Conservation (phyloP, 768 basidiomycete species). For the Leccinum olivaceopallidum region DNA sequence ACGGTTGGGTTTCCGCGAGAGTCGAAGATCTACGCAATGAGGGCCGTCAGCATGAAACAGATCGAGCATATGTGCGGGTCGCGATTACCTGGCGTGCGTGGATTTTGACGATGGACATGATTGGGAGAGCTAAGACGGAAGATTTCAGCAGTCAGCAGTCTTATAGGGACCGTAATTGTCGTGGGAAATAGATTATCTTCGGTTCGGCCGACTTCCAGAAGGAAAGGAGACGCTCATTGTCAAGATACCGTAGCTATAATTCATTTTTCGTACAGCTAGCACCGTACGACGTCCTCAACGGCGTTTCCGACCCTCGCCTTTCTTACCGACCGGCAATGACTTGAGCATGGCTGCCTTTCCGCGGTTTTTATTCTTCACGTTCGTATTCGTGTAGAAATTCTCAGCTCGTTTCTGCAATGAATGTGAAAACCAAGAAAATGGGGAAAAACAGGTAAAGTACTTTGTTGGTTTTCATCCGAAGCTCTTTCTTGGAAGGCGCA, state of each 20-base stretch:
- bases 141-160: conserved; percentile 11
- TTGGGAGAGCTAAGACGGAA: conserved; percentile 33
- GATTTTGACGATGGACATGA: conserved; percentile 92
- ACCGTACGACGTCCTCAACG: conserved; percentile 21
- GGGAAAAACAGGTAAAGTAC: conserved; percentile 35
- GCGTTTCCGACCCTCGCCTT: conserved; percentile 41
- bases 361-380: conserved; percentile 88
- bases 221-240: background rate
- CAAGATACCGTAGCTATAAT: conserved; percentile 10
- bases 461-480: conserved; percentile 94
- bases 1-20: conserved; percentile 98
- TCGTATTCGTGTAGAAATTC: conserved; percentile 85
- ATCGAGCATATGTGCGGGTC: conserved; percentile 3
- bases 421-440: conserved; percentile 11
- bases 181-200: conserved; percentile 41
- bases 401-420: conserved; percentile 71
- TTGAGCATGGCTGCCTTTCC: conserved; percentile 61
- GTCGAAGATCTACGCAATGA: conserved; percentile 84
- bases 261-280: conserved; percentile 16
- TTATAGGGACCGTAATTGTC: conserved; percentile 25
- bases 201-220: background rate
- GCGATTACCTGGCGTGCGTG: conserved; percentile 83
- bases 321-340: conserved; percentile 54
- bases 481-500: conserved; percentile 50
- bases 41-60: conserved; percentile 12